phyloP scores from a whole-genome alignment of 305 asterid genomes.

The Fraxinus ornus region DNA sequence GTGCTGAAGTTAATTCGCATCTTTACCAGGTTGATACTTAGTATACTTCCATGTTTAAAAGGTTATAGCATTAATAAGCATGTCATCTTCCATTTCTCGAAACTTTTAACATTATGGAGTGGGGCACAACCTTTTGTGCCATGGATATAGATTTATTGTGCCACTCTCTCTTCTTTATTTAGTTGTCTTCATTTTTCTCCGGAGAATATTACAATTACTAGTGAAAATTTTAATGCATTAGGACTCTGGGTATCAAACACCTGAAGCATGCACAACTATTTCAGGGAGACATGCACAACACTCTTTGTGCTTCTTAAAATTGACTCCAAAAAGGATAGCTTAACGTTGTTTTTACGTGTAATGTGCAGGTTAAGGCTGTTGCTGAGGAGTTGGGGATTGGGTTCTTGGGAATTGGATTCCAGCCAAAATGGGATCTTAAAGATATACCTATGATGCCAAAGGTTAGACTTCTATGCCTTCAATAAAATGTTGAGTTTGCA shows the following conservation, averaged over 20 bases:
- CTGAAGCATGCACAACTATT: neutral
- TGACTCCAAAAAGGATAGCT: neutral
- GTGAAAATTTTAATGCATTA: neutral
- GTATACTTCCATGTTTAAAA: neutral
- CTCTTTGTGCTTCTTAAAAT: neutral
- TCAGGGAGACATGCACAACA: neutral
- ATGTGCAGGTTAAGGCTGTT: conserved; percentile 49
- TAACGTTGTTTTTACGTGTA: conserved; percentile 11
- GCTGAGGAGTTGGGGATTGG: conserved; percentile 57
- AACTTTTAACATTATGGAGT: neutral
- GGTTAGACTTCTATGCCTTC: conserved; percentile 27
- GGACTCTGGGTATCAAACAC: neutral
- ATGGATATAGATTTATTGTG: neutral
- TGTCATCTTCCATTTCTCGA: neutral
- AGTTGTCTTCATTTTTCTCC: neutral
- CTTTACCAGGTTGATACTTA: conserved; percentile 87
- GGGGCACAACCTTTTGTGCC: neutral
- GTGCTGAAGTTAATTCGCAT: conserved; percentile 97
- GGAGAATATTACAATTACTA: neutral
- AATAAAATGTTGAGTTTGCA: conserved; percentile 2
- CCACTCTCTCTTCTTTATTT: neutral
- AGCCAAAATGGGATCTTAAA: conserved; percentile 44
- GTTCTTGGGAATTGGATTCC: conserved; percentile 53
- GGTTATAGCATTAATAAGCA: neutral
- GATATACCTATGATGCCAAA: conserved; percentile 57